Evolutionary conservation across 257 asterid species (phyloP), one percentile per base, ranked within the genome.

Genomic region (Rhazya stricta): DNA sequence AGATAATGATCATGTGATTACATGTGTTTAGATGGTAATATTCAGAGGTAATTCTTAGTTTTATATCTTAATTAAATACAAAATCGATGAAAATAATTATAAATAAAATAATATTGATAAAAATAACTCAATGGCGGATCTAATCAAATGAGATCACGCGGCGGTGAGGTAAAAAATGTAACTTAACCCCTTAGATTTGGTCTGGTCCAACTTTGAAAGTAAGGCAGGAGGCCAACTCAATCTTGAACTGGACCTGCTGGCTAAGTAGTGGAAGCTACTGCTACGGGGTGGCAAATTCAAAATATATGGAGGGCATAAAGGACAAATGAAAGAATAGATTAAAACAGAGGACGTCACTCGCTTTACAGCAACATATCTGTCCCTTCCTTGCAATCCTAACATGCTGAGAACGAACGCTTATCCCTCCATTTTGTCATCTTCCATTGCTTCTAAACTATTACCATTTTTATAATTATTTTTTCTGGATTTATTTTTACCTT

Each of bases 1-100:
- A 78, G 16, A 78, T 79, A 72, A 75, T 80, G 74, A 82, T 82
- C 96, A 91, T 89, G 93, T 89, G 97, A 85, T 86, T 85, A 79
- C 87, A 84, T 88, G 86, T 82, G 89, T 78, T 70, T 81, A 78
- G 77, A 73, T 78, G 73, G 80, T 74, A 77, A 81, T 50, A 76
- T 85, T 75, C n/a, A n/a, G n/a, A n/a, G n/a, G n/a, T n/a, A n/a
- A n/a, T n/a, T n/a, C n/a, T n/a, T n/a, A n/a, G n/a, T n/a, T n/a
- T n/a, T n/a, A n/a, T n/a, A n/a, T n/a, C n/a, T n/a, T n/a, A n/a
- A n/a, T n/a, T n/a, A n/a, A n/a, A n/a, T n/a, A n/a, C n/a, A n/a
- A n/a, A 39, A 39, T 4, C 5, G 7, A 39, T 39, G 5, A 39
- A 1, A 39, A 39, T 39, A 39, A 39, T n/a, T 39, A 39, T 39